These are phyloP conservation scores for Conticribra guillardii DNA, from an alignment of 108 stramenopile genomes.

Conservation along the genomic window DNA sequence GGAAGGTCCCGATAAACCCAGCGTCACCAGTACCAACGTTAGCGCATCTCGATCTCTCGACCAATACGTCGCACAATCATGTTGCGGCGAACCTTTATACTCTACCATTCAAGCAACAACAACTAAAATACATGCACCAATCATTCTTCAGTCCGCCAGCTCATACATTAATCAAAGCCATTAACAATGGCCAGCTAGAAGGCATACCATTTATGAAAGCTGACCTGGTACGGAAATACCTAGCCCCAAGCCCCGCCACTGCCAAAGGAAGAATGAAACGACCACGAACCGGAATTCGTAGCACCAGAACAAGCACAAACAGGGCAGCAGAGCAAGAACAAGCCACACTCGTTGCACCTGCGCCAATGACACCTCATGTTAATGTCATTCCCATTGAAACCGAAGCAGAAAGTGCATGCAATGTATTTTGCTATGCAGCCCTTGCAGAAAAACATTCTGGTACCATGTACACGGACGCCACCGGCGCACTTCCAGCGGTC, in stretches of 20 bases:
- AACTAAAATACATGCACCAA: slow-evolving; percentile 23
- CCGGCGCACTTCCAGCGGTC: slow-evolving; percentile 39
- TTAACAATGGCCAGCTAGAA: slow-evolving; percentile 11
- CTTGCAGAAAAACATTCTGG: slow-evolving; percentile 26
- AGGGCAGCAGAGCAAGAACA: neutral
- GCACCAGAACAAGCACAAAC: slow-evolving; percentile 3
- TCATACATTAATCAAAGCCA: slow-evolving; percentile 11
- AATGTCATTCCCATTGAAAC: neutral
- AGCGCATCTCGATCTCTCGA: neutral
- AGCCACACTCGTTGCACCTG: too few relatives aligned
- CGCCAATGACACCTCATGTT: too few relatives aligned
- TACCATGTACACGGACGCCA: slow-evolving; percentile 20
- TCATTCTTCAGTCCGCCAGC: slow-evolving; percentile 22
- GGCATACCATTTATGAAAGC: slow-evolving; percentile 13
- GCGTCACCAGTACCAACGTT: too few relatives aligned
- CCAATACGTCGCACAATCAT: slow-evolving; percentile 1
- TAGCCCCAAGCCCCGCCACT: slow-evolving; percentile 12
- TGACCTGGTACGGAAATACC: slow-evolving; percentile 18
- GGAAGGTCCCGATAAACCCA: slow-evolving; percentile 22
- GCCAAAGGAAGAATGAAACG: slow-evolving; percentile 25
- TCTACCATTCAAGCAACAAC: slow-evolving; percentile 15
- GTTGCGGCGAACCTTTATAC: slow-evolving; percentile 9
- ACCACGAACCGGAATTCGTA: neutral
- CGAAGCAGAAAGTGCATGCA: slow-evolving; percentile 2
- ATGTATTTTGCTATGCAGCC: slow-evolving; percentile 23